Evolutionary conservation across 352 stramenopile genomes (phyloP).

Genomic region (Globisporangium rhizosaccharum): DNA sequence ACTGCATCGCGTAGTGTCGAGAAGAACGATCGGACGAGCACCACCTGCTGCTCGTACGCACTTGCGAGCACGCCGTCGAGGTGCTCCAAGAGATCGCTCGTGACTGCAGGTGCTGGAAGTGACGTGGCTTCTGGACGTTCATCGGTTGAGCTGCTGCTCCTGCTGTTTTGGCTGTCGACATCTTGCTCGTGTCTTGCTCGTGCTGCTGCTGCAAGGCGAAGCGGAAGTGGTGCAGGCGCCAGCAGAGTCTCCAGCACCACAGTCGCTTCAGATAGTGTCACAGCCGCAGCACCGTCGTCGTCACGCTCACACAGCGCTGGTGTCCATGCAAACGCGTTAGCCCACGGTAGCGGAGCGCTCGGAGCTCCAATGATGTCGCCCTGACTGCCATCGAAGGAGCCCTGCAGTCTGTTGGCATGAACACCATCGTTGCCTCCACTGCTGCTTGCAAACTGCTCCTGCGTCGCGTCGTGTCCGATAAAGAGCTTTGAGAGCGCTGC

Average conservation of each 20-base stretch:
- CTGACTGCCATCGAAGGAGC: too few relatives aligned
- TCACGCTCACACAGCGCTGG: not conserved
- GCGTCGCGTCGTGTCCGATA: not conserved
- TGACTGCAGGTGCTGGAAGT: not conserved
- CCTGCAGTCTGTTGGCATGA: too few relatives aligned
- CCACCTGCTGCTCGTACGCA: not conserved
- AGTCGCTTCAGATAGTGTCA: not conserved
- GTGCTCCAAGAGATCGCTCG: not conserved
- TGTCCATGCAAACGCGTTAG: not conserved
- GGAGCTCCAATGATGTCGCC: too few relatives aligned
- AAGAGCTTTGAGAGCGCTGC: constrained; percentile 5
- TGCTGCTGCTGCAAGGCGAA: not conserved
- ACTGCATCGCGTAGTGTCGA: not conserved
- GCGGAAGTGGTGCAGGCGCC: not conserved
- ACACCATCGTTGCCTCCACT: not conserved
- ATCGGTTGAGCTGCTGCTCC: not conserved
- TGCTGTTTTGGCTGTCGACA: too few relatives aligned
- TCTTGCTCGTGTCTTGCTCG: not conserved
- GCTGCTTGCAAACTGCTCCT: not conserved
- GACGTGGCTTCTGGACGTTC: not conserved
- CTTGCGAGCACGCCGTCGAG: not conserved
- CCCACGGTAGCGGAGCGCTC: too few relatives aligned
- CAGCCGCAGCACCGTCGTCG: not conserved
- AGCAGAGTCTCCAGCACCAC: not conserved
- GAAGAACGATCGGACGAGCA: not conserved